These are phyloP conservation scores for Citrus mangshanensis DNA, from an alignment of 345 rosid genomes.

Conservation along the genomic window DNA sequence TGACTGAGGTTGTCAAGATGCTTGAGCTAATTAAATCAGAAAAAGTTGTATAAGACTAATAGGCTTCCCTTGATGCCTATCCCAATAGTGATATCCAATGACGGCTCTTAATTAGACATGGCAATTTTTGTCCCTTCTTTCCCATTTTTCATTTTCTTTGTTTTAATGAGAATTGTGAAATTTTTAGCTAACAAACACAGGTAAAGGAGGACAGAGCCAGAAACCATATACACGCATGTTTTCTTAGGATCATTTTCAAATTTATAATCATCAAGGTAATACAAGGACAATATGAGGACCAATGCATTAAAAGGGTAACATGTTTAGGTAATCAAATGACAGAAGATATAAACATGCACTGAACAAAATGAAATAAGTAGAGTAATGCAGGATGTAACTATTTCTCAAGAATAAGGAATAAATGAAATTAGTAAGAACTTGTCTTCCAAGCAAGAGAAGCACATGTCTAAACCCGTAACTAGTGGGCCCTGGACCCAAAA, in stretches of 20 bases:
- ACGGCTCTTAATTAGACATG: background rate
- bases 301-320: background rate
- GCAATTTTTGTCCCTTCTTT: background rate
- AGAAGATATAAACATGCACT: background rate
- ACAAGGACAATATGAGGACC: background rate
- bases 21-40: conserved; percentile 51
- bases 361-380: background rate
- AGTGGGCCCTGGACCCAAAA: background rate
- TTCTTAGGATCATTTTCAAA: background rate
- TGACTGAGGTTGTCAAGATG: conserved; percentile 84
- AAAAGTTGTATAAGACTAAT: conserved; percentile 20
- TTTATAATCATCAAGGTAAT: background rate
- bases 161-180: background rate
- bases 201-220: background rate
- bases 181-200: background rate
- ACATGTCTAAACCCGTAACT: background rate
- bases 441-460: background rate
- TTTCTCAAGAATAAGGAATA: background rate
- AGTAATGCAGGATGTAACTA: background rate
- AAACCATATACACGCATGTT: background rate
- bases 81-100: background rate
- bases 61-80: background rate
- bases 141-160: background rate
- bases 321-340: background rate
- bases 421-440: background rate